Base-by-base conservation (phyloP, 768 basidiomycete species). In the Kwoniella europaea region DNA sequence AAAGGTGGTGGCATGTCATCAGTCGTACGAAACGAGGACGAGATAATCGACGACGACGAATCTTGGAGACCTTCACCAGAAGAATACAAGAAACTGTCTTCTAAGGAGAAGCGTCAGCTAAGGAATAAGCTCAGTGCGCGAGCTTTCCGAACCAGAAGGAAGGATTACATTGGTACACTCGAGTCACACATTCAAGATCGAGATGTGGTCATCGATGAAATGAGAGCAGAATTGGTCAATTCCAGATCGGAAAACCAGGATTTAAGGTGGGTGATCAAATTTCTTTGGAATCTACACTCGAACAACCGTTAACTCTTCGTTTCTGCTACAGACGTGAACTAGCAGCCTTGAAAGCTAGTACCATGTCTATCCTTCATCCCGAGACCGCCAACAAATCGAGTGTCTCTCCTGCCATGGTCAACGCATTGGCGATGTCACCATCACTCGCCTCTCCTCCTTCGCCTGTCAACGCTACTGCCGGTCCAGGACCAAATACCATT, bases 101-200 rank as follows among this genome's bases (percentile, higher is more conserved):
- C 90, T 78, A 98, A 96, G 85, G 95, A 98, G 86, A 98, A 98
- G 84, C 86, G 97, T 10, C 96, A 98, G 83, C 86, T 98, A 54
- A 84, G 96, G 62, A 99, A 99, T 86, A 99, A 99, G 89, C 94
- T 98, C 76, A 91, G 90, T 74, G 96, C 96, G 0, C 86, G 95
- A 65, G 97, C 96, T 82, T 98, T 98, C 85, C 88, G 96, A n/a
- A 92, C 94, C 35, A 86, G 96, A 46, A 87, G 94, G 83, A 98
- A 98, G 86, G 95, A 98, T 83, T 98, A 99, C 82, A 97, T 98
- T 71, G 88, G 91, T 10, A 94, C 93, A 0, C 90, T 99, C 64
- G 97, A 99, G 82, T 90, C 89, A 66, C 93, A 96, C 82, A 92
- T 98, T 78, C 91, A 91, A 15, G 93, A 95, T 80, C 89, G 96